These are phyloP conservation scores for Amaranthus hypochondriacus DNA, from an alignment of 148 eudicot genomes.

Conservation along the genomic window DNA sequence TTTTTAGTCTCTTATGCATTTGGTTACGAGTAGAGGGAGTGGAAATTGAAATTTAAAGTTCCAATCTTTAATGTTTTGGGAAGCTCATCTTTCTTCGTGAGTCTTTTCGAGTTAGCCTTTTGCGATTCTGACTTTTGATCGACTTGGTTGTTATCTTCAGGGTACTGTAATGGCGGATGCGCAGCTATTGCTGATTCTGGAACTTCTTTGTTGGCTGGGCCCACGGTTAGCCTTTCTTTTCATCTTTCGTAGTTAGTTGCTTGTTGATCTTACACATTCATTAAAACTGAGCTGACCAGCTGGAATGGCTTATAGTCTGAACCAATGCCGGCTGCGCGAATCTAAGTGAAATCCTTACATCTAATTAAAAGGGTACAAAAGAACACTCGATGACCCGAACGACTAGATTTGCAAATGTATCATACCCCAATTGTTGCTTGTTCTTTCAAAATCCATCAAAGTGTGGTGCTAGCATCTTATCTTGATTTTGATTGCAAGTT, in stretches of 20 bases:
- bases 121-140: neutral
- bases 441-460: neutral
- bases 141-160: conserved; percentile 27
- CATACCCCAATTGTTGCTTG: neutral
- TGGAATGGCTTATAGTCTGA: too few relatives aligned
- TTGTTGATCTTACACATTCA: too few relatives aligned
- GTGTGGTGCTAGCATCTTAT: neutral
- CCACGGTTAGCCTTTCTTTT: conserved; percentile 46
- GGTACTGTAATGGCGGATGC: conserved; percentile 60
- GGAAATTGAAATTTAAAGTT: neutral
- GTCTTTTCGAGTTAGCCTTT: neutral
- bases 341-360: neutral
- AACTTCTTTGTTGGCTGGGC: conserved; percentile 83
- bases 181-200: conserved; percentile 97
- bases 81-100: too few relatives aligned
- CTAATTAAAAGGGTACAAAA: neutral
- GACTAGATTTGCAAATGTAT: neutral
- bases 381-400: neutral
- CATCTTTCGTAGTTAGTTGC: neutral
- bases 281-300: too few relatives aligned
- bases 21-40: neutral
- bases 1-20: neutral
- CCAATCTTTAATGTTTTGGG: neutral
- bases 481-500: neutral
- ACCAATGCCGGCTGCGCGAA: too few relatives aligned